These are phyloP conservation scores for Cladophialophora exuberans DNA, from an alignment of 2,329 filamentous ascomycete genomes.

Conservation along the genomic window DNA sequence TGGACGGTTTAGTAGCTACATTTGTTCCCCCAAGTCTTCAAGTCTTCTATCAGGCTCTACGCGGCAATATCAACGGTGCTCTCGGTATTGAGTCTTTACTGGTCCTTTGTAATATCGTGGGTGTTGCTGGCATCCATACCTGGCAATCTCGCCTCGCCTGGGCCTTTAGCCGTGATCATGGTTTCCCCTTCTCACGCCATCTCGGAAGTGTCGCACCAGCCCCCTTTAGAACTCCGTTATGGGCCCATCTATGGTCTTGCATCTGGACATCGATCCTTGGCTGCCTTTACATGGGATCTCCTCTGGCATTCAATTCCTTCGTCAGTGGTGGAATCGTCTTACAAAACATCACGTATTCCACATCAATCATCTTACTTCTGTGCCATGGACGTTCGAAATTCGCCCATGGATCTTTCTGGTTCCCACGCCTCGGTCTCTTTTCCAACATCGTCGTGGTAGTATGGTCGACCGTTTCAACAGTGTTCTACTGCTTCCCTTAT, in stretches of 20 bases:
- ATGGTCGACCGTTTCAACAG: conserved; percentile 50
- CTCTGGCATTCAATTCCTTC: conserved; percentile 47
- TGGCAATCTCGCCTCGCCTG: conserved; percentile 15
- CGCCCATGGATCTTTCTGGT: conserved; percentile 37
- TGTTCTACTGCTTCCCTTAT: conserved; percentile 53
- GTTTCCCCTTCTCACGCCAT: conserved; percentile 7
- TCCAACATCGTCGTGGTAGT: conserved; percentile 47
- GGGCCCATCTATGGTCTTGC: conserved; percentile 11
- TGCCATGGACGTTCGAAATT: conserved; percentile 41
- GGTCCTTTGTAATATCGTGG: background rate
- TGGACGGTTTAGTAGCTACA: conserved; percentile 7
- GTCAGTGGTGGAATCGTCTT: conserved; percentile 36
- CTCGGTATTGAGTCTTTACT: conserved; percentile 1
- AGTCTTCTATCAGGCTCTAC: conserved; percentile 6
- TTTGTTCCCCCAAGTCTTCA: conserved; percentile 8
- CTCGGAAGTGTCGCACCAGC: conserved; percentile 10
- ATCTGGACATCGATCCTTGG: conserved; percentile 3
- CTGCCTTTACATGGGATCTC: conserved; percentile 42
- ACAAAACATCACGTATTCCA: conserved; percentile 37
- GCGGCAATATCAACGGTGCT: conserved; percentile 1
- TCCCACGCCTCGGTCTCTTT: conserved; percentile 37
- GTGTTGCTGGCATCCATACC: conserved; percentile 8
- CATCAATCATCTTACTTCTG: conserved; percentile 51
- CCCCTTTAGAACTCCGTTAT: conserved; percentile 12
- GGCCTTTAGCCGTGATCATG: conserved; percentile 14